Base-by-base conservation (phyloP, 805 yeast genomes). In the Zygotorulaspora chibaensis region DNA sequence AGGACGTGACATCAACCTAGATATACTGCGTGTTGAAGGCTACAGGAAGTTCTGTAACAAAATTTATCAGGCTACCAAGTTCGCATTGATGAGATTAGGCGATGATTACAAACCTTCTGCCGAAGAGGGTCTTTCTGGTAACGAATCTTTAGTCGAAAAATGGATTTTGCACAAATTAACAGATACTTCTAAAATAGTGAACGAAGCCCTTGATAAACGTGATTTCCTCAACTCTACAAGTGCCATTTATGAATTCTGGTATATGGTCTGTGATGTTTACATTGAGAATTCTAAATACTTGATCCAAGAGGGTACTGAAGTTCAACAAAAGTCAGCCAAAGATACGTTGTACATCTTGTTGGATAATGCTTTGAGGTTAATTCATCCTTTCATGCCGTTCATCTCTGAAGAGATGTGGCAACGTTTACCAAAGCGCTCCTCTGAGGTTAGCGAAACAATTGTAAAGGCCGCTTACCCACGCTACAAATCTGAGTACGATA, bases 1-100 rank as follows among this genome's bases (percentile, higher is more conserved):
- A 73, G 98, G 97, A 59, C 83, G 98, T 72, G 99, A 93, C 63
- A 93, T 93, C 68, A 93, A 93, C 73, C 77, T 93, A 66, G 97
- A 93, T 66, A 89, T 93, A 58, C 74, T 88, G 67, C 85, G 98
- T 73, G 96, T 93, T 56, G 98, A 93, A 68, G 99, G 98, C 62
- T 93, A 93, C 83, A 82, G 99, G 73, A 93, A 93, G 79, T 93
- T 93, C 86, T 89, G 99, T 77, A 93, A 93, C 82, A 93, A 93
- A 81, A 93, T 93, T 60, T 93, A 88, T 77, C 98, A 93, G 74
- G 99, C 99, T 44, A 90, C 98, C 52, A 93, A 93, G 73, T 93
- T 93, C 63, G 98, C 89, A 35, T 74, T 93, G 70, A 81, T 90
- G 81, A 83, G 95, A 68, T 77, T 93, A 52, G 98, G 98, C 51